phyloP scores from a whole-genome alignment of 2,329 filamentous ascomycete genomes.

The Colletotrichum noveboracense region DNA sequence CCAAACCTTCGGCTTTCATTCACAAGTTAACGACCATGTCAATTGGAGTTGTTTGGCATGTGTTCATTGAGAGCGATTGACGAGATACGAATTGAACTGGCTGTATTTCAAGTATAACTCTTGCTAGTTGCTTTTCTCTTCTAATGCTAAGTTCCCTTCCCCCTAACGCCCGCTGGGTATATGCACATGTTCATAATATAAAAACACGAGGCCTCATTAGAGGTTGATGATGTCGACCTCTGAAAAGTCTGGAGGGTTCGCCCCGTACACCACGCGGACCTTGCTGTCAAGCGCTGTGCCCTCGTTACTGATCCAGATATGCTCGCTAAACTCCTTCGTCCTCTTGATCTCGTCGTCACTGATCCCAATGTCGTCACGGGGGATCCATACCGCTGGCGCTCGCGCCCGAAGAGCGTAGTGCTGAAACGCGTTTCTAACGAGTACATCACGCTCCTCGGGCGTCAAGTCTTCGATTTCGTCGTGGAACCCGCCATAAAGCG shows the following conservation, averaged over 20 bases:
- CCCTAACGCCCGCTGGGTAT: conserved; percentile 20
- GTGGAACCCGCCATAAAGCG: conserved; percentile 84
- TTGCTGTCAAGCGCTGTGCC: conserved; percentile 87
- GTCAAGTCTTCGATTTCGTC: conserved; percentile 96
- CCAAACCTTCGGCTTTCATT: not conserved
- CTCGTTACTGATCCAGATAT: conserved; percentile 94
- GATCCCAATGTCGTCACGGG: conserved; percentile 86
- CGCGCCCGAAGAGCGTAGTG: conserved; percentile 86
- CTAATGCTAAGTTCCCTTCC: not conserved
- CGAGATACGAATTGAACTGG: not conserved
- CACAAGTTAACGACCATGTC: not conserved
- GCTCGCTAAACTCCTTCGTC: conserved; percentile 76
- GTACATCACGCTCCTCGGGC: conserved; percentile 83
- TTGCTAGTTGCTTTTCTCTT: not conserved
- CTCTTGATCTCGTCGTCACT: conserved; percentile 88
- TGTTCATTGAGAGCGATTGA: not conserved
- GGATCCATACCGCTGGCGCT: conserved; percentile 92
- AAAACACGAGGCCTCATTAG: conserved; percentile 37
- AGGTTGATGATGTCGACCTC: conserved; percentile 86
- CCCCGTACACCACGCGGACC: conserved; percentile 81
- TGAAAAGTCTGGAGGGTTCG: conserved; percentile 87
- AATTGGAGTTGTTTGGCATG: not conserved
- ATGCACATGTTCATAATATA: conserved; percentile 5
- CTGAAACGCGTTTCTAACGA: conserved; percentile 88
- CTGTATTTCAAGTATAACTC: not conserved